phyloP scores from a whole-genome alignment of 768 basidiomycete genomes.

The Amyloporia xantha region DNA sequence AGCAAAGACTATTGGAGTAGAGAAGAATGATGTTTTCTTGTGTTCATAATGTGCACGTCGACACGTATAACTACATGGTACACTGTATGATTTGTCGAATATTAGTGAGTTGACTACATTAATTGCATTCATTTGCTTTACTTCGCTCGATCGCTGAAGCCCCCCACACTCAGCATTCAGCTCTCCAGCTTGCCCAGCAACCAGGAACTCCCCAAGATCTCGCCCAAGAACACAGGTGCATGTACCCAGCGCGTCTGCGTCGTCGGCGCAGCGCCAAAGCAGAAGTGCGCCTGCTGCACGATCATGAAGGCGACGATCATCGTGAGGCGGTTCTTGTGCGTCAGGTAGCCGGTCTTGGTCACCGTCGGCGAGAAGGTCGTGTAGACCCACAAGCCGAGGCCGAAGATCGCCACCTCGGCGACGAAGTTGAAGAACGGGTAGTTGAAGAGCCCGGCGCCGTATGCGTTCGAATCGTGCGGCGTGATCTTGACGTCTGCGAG shows the following conservation, averaged over 20 bases:
- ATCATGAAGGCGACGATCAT: slow-evolving; percentile 18
- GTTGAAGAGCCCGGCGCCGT: slow-evolving; percentile 23
- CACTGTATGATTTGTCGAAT: no score
- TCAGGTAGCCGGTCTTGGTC: slow-evolving; percentile 17
- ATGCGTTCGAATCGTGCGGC: slow-evolving; percentile 14
- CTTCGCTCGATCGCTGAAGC: neutral
- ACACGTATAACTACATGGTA: no score
- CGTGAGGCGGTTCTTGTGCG: slow-evolving; percentile 15
- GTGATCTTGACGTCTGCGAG: slow-evolving; percentile 23
- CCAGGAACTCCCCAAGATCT: slow-evolving; percentile 23
- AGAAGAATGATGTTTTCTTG: no score
- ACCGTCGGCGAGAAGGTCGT: slow-evolving; percentile 18
- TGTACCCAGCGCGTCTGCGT: slow-evolving; percentile 24
- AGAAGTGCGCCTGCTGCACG: slow-evolving; percentile 23
- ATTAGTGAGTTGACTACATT: no score
- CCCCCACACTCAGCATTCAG: slow-evolving; percentile 3
- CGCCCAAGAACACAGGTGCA: slow-evolving; percentile 22
- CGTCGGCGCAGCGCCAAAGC: slow-evolving; percentile 26
- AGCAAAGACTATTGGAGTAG: no score
- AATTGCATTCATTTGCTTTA: no score
- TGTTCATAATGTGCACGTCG: no score
- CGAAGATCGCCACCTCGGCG: slow-evolving; percentile 21
- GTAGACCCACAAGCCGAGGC: slow-evolving; percentile 22
- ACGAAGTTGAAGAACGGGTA: slow-evolving; percentile 19
- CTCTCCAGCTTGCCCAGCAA: slow-evolving; percentile 24